Evolutionary conservation across 495 filamentous ascomycete species (phyloP), one percentile per base, ranked within the genome.

Genomic region (Neurospora sublineolata): DNA sequence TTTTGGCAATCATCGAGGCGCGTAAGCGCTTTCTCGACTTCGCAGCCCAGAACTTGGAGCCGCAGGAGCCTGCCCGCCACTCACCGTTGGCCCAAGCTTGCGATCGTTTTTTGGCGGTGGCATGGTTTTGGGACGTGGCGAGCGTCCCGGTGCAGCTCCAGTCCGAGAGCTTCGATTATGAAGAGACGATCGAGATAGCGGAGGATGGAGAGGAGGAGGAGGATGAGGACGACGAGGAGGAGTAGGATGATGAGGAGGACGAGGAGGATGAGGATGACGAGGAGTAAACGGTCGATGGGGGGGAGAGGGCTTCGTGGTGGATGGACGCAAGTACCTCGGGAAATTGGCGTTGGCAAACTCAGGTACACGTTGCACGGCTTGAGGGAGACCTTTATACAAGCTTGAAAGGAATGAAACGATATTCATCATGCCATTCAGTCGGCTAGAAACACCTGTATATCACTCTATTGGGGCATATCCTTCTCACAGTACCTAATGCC

Each of bases 1-100:
- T 72, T n/a, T 14, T 44, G 9, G 27, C 67, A 16, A 60, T 72
- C 20, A 44, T 72, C 3, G 20, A 60, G 6, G 71, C 71, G 33
- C 41, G 71, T 8, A 69, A 72, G 36, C 71, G 71, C n/a, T 72
- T 18, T 18, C 40, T 42, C 40, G 40, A 42, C 40, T 42, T 42
- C 40, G 40, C 40, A 16, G 40, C 40, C 40, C 16, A 42, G 40
- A 42, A 42, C 40, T 42, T 42, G 40, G 40, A 7, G 8, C 16
- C 40, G 16, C 40, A 42, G 6, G 40, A 42, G 16, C 40, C 40
- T 42, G 40, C 40, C 40, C 16, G 6, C 40, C 40, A 42, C 40
- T 42, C 16, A 6, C 40, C 6, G 16, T 7, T 42, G 40, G 40
- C 40, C 40, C 40, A 42, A 42, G 40, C 40, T 18, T 42, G 40